Percentiles rank a stretch among this genome's conserved stretches.
Evolutionary conservation across 371 early-diverging fungal species (phyloP).

Genomic region (Mortierella sp.): DNA sequence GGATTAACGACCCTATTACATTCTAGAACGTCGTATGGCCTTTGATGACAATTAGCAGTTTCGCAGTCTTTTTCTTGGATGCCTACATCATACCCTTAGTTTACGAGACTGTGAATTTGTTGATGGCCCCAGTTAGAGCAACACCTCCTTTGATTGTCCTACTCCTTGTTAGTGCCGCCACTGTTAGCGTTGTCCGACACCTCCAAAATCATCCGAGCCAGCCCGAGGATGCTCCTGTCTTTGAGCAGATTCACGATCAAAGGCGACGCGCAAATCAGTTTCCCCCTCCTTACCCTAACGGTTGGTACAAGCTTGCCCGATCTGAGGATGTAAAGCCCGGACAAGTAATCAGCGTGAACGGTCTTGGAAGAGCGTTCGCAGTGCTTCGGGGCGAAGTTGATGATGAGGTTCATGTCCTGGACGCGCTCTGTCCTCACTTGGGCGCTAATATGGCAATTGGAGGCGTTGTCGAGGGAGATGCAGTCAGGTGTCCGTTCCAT

Average conservation of each 20-base stretch:
- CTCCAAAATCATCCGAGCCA: conserved; percentile 23
- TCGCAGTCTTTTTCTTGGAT: conserved; percentile 49
- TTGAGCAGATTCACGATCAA: conserved; percentile 52
- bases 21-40: conserved; percentile 51
- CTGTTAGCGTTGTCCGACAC: conserved; percentile 13
- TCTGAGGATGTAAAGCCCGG: conserved; percentile 51
- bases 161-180: conserved; percentile 15
- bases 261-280: conserved; percentile 43
- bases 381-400: conserved; percentile 45
- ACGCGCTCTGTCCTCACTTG: conserved; percentile 50
- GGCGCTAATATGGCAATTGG: conserved; percentile 55
- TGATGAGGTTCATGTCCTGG: conserved; percentile 43
- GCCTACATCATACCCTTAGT: conserved; percentile 28
- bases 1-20: neutral
- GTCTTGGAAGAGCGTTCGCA: conserved; percentile 46
- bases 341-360: conserved; percentile 50
- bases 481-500: conserved; percentile 49
- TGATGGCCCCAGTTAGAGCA: conserved; percentile 24
- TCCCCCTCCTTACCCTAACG: conserved; percentile 53
- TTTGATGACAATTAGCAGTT: conserved; percentile 38
- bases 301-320: conserved; percentile 54
- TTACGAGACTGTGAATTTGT: neutral
- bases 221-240: conserved; percentile 26
- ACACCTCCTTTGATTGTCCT: conserved; percentile 39
- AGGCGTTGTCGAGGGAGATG: conserved; percentile 45